Conservation (phyloP, 2,329 filamentous ascomycete species). For the Paraphoma chrysanthemicola region DNA sequence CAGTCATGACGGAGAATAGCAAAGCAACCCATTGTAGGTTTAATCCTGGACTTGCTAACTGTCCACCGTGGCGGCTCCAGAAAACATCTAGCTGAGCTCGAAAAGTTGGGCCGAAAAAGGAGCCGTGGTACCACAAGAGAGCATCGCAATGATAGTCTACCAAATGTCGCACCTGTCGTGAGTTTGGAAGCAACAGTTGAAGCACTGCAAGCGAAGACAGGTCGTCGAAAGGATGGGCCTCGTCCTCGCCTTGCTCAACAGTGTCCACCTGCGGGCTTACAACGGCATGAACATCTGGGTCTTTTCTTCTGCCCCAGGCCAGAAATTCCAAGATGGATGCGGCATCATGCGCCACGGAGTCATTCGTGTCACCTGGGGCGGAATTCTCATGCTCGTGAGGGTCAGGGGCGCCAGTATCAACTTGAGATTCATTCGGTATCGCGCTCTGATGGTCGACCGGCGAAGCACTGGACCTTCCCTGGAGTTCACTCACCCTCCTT, state of each 20-base stretch:
- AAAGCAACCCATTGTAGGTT: not conserved
- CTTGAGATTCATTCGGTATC: too few species aligned
- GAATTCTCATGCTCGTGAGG: not conserved
- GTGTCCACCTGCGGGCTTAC: constrained; percentile 10
- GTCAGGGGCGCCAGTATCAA: too few species aligned
- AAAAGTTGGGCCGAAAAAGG: constrained; percentile 45
- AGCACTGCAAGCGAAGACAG: constrained; percentile 16
- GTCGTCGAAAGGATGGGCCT: not conserved
- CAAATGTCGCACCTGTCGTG: constrained; percentile 22
- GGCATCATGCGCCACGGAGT: constrained; percentile 46
- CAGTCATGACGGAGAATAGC: not conserved
- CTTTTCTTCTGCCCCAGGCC: constrained; percentile 56
- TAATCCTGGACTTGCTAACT: constrained; percentile 33
- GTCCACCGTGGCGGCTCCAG: constrained; percentile 40
- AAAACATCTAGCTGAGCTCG: constrained; percentile 45
- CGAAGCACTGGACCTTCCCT: constrained; percentile 12
- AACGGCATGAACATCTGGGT: constrained; percentile 26
- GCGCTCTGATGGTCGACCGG: not conserved
- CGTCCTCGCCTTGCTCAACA: not conserved
- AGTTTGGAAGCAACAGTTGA: constrained; percentile 36
- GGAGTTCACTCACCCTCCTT: constrained; percentile 30
- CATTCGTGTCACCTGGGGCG: not conserved
- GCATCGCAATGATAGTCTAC: constrained; percentile 43
- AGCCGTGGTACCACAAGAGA: constrained; percentile 47
- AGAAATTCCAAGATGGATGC: constrained; percentile 57